Base-by-base conservation (phyloP, 805 yeast genomes). In the Suhomyces sp. region DNA sequence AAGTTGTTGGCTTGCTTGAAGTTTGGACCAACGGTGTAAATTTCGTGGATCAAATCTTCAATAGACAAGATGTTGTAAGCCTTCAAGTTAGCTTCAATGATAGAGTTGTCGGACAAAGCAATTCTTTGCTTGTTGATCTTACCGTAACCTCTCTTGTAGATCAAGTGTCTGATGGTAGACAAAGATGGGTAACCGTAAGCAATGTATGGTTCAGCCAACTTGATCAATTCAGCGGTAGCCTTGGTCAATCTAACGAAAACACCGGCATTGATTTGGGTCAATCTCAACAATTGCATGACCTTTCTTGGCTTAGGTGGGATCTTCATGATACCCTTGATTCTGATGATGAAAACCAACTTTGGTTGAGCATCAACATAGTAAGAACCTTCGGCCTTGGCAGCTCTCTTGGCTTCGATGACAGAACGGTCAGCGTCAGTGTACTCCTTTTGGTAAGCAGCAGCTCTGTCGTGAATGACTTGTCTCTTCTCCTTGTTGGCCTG, bases 251-350 rank as follows among this genome's bases (percentile, higher is more conserved):
- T 90, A 73, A 90, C 96, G 73, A 90, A 90, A 62, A 88, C 94
- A 85, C 93, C 97, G 69, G 94, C 83, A 84, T 90, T 90, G 79
- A 90, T 88, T 83, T 89, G 96, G 75, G 85, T 83, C 78, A 90
- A 85, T 84, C 97, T 87, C 78, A 89, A 83, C 75, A 91, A 85
- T 81, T 87, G 97, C 77, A 90, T 78, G 70, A 92, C 96, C 89
- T 92, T 92, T 89, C 97, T 91, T 85, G 97, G 97, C 87, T 92
- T 92, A 73, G 97, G 97, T 73, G 97, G 89, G 69, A 92, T 90
- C 87, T 91, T 92, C 92, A 83, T 88, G 78, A 92, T 89, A 92
- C 97, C 97, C 93, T 92, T 92, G 86, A 92, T 92, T 87, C 98
- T 90, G 78, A 92, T 85, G 72, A 92, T 96, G 77, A 92, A 90